A percentile compares a stretch with the other conserved stretches of the same genome.
Evolutionary conservation across 495 filamentous ascomycete genomes (phyloP).

Genomic region (Tuber umbilicatum): DNA sequence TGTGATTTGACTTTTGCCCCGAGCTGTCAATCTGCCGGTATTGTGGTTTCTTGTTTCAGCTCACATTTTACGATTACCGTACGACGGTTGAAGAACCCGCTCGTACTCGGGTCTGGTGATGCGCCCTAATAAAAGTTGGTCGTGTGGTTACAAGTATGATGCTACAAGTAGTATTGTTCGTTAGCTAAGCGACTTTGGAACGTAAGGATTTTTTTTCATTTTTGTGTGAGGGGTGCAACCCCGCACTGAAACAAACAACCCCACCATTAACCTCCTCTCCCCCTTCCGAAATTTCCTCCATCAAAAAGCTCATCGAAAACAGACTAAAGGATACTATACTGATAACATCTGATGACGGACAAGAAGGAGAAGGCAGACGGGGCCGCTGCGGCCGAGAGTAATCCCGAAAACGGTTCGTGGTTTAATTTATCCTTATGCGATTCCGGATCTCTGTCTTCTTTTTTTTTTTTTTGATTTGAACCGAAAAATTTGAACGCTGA

Average conservation of each 20-base stretch:
- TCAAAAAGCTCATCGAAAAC: not conserved
- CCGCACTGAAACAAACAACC: constrained; percentile 3
- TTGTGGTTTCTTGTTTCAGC: too few species aligned
- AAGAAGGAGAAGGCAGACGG: not conserved
- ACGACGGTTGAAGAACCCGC: too few species aligned
- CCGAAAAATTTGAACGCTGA: constrained; percentile 18
- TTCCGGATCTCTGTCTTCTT: not conserved
- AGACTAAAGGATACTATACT: not conserved
- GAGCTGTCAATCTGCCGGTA: too few species aligned
- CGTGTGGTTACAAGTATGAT: too few species aligned
- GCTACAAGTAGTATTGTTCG: too few species aligned
- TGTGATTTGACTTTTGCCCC: too few species aligned
- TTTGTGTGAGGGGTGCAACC: not conserved
- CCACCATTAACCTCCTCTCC: constrained; percentile 1
- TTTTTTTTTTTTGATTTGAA: constrained; percentile 6
- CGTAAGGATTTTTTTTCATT: too few species aligned
- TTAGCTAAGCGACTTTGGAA: too few species aligned
- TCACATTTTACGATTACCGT: too few species aligned
- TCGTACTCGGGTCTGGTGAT: too few species aligned
- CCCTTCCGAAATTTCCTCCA: not conserved
- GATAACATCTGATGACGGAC: not conserved
- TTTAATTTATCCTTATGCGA: not conserved
- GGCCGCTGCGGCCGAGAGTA: not conserved
- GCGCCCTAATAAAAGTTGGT: too few species aligned
- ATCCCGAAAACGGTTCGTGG: not conserved